Conservation (phyloP, 2,329 filamentous ascomycete genomes). For the Coniochaeta sp. region DNA sequence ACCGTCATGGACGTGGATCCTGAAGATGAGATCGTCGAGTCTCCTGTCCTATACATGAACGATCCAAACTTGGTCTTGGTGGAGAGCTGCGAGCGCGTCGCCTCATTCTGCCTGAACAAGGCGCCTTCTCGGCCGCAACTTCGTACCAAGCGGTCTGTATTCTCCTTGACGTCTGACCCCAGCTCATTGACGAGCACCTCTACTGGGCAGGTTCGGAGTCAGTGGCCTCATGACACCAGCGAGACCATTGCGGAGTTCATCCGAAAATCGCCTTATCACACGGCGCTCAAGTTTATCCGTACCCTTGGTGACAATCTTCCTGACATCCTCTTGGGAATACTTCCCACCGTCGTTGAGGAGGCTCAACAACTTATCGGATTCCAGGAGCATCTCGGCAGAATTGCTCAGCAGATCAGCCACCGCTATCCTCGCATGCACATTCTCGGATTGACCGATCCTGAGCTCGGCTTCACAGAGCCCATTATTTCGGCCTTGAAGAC, state of each 20-base stretch:
- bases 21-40: constrained; percentile 25
- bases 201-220: constrained; percentile 5
- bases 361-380: constrained; percentile 21
- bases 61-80: constrained; percentile 15
- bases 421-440: constrained; percentile 30
- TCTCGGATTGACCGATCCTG: constrained; percentile 25
- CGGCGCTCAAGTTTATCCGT: constrained; percentile 21
- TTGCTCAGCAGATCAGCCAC: constrained; percentile 29
- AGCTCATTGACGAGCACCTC: not conserved
- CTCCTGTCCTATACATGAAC: constrained; percentile 1
- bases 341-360: constrained; percentile 19
- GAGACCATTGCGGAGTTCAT: constrained; percentile 23
- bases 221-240: constrained; percentile 17
- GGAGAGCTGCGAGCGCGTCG: constrained; percentile 28
- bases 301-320: constrained; percentile 16
- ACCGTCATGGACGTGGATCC: constrained; percentile 31
- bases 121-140: not conserved
- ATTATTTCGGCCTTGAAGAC: constrained; percentile 22
- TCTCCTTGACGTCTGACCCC: not conserved
- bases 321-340: constrained; percentile 14
- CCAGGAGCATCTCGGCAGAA: constrained; percentile 23
- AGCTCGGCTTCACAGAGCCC: constrained; percentile 20
- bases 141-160: not conserved
- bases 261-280: constrained; percentile 20
- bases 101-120: constrained; percentile 19